A percentile compares a stretch with the other conserved stretches of the same genome.
These are phyloP conservation scores for Anisodus acutangulus DNA, from an alignment of 257 asterid species.

Conservation along the genomic window DNA sequence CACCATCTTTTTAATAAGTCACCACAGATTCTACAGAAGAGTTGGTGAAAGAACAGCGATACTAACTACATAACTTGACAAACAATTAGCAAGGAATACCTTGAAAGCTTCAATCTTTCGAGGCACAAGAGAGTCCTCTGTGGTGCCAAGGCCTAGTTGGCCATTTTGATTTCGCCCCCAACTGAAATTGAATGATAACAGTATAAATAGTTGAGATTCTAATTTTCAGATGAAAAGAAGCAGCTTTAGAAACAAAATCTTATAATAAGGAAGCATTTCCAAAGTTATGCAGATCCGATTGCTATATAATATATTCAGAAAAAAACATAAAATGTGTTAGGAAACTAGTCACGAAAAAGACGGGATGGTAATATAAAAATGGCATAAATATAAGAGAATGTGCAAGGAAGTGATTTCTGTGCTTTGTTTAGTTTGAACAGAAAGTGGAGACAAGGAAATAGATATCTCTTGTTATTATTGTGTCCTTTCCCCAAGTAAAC, in stretches of 20 bases:
- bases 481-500: background rate
- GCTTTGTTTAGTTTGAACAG: background rate
- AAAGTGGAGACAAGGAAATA: background rate
- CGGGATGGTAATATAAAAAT: background rate
- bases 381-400: constrained; percentile 11
- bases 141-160: constrained; percentile 96
- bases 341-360: background rate
- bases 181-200: constrained; percentile 49
- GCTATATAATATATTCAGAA: constrained; percentile 13
- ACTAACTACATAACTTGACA: constrained; percentile 18
- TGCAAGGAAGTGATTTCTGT: constrained; percentile 2
- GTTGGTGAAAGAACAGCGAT: constrained; percentile 12
- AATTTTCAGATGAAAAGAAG: constrained; percentile 23
- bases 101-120: constrained; percentile 78
- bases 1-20: background rate
- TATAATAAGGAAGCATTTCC: constrained; percentile 5
- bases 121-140: constrained; percentile 90
- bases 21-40: background rate
- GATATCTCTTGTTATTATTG: background rate
- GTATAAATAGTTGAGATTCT: constrained; percentile 22
- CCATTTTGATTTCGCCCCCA: constrained; percentile 99
- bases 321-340: background rate
- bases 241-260: background rate
- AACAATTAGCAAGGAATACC: constrained; percentile 52
- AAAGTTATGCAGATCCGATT: background rate